These are phyloP conservation scores for Erodium texanum DNA, from an alignment of 441 rosid species.

Conservation along the genomic window DNA sequence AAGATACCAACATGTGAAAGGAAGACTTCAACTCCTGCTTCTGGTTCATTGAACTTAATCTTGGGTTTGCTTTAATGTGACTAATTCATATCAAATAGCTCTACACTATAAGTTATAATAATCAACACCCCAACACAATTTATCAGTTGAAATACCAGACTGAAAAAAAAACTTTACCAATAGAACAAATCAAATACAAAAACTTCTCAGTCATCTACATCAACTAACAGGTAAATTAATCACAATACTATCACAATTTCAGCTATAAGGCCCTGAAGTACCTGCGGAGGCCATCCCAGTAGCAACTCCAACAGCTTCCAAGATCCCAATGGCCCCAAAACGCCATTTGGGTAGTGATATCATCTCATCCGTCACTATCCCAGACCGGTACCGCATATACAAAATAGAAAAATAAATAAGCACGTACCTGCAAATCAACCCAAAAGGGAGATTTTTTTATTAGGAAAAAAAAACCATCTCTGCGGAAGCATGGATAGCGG, in stretches of 20 bases:
- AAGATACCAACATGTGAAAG: neutral
- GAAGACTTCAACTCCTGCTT: neutral
- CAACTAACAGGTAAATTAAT: neutral
- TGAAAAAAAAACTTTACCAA: no score
- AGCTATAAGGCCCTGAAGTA: constrained; percentile 14
- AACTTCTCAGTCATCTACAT: neutral
- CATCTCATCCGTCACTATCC: constrained; percentile 61
- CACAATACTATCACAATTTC: no score
- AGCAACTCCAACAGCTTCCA: constrained; percentile 73
- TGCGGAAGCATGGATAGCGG: neutral
- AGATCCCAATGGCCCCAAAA: constrained; percentile 52
- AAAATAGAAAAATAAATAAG: constrained; percentile 35
- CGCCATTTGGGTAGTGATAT: constrained; percentile 55
- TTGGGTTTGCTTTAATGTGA: no score
- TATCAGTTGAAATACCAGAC: no score
- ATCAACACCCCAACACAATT: no score
- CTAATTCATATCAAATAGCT: no score
- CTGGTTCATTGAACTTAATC: no score
- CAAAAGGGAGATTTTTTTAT: no score
- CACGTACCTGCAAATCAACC: neutral
- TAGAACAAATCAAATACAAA: no score
- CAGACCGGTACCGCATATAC: constrained; percentile 25
- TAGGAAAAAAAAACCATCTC: neutral
- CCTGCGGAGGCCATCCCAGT: constrained; percentile 90
- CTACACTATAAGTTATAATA: no score